Base-by-base conservation (phyloP, 306 rosid species). In the Oxytropis ochrocephala region DNA sequence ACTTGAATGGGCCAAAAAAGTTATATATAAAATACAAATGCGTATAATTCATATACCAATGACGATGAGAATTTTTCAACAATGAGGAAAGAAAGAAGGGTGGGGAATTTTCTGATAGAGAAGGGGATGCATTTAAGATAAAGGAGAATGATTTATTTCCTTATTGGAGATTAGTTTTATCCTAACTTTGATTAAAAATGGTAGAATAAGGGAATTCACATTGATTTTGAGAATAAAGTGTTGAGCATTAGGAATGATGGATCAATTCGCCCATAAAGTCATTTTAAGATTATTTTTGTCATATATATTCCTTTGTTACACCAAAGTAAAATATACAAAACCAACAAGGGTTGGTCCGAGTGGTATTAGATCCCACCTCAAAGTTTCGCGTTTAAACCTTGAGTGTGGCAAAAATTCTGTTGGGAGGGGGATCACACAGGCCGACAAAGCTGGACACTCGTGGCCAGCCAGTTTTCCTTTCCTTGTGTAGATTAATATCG, bases 241-340 rank as follows among this genome's bases (percentile, higher is more conserved):
- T 18, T 77, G 75, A 88, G 75, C 89, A 83, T 64, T 46, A 44
- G 72, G 87, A 81, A 83, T 81, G 79, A 68, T 77, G 90, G 87
- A 88, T 83, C 84, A 75, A 78, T 83, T 81, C 84, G 75, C 53
- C 58, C 70, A 18, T 11, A 60, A 49, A 53, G 59, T 46, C 77
- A 58, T 47, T 73, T 73, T 43, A 46, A 18, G 10, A 48, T 70
- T 76, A 6, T 38, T 55, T 42, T 21, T 56, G 29, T 50, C 72
- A 33, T 68, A 48, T 60, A 33, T 68, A 48, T 61, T 61, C 72
- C 56, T 32, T 67, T 64, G 74, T 42, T 21, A 30, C 14, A 17
- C 44, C n/a, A 66, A 62, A 19, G 39, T 0, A 58, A 64, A 39
- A 52, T 32, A 1, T 4, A 9, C 1, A 59, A 33, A 70, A 60